phyloP scores from a whole-genome alignment of 1,284 basidiomycete genomes.

The Abortiporus biennis region DNA sequence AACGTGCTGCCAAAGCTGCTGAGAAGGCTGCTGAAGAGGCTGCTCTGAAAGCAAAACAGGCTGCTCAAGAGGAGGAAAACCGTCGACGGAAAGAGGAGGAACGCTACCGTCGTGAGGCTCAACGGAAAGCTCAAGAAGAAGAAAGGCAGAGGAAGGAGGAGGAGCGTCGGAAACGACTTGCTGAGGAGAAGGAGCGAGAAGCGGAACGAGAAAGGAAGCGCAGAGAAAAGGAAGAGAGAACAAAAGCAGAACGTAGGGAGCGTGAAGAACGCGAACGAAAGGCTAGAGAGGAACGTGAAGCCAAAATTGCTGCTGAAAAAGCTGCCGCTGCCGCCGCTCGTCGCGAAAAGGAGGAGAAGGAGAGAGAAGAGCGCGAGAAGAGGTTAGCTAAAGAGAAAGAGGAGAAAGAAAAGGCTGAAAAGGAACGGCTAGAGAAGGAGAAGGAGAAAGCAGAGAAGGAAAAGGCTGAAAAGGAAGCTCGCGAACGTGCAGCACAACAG shows the following conservation, averaged over 20 bases:
- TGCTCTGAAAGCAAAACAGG: conserved; percentile 59
- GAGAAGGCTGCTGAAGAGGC: conserved; percentile 80
- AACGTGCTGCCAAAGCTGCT: conserved; percentile 72
- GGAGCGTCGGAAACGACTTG: conserved; percentile 66
- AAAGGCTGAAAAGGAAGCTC: conserved; percentile 38
- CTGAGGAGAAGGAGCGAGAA: conserved; percentile 60
- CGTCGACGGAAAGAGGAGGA: conserved; percentile 72
- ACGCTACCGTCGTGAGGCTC: conserved; percentile 64
- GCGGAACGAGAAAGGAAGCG: conserved; percentile 60
- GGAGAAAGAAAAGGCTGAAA: conserved; percentile 54
- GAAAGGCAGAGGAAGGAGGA: conserved; percentile 75
- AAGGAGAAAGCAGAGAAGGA: conserved; percentile 28
- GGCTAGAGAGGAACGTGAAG: conserved; percentile 50
- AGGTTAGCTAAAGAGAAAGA: conserved; percentile 40
- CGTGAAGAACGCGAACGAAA: conserved; percentile 58
- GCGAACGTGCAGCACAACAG: conserved; percentile 31
- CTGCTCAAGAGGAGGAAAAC: conserved; percentile 57
- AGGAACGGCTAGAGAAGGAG: conserved; percentile 53
- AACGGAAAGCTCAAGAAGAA: conserved; percentile 72
- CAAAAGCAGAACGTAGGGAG: conserved; percentile 58
- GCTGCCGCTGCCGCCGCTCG: conserved; percentile 50
- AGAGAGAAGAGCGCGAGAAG: conserved; percentile 57
- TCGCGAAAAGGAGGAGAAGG: conserved; percentile 44
- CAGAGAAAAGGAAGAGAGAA: conserved; percentile 61
- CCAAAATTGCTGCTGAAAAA: conserved; percentile 44